These are phyloP conservation scores for Tolypocladium guangdongense DNA, from an alignment of 2,329 filamentous ascomycete genomes.

Conservation along the genomic window DNA sequence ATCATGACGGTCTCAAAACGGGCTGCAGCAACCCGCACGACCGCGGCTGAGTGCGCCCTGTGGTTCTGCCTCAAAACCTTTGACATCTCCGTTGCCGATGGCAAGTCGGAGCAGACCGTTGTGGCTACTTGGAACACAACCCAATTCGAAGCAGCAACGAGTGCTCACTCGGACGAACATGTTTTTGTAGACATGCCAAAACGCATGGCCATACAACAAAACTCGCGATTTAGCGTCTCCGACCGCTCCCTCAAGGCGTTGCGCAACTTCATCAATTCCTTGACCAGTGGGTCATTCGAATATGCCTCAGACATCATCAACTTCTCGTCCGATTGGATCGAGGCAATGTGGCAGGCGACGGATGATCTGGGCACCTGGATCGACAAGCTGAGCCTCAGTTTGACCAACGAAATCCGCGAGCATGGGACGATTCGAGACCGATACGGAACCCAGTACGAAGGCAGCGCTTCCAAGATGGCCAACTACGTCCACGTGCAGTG, in stretches of 20 bases:
- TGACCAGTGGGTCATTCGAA: constrained; percentile 20
- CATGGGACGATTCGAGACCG: constrained; percentile 13
- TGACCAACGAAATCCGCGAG: constrained; percentile 25
- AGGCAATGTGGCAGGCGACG: constrained; percentile 24
- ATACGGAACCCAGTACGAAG: constrained; percentile 12
- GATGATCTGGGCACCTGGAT: constrained; percentile 21
- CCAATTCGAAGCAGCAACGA: constrained; percentile 13
- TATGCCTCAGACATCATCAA: constrained; percentile 14
- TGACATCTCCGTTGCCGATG: constrained; percentile 16
- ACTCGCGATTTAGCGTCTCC: constrained; percentile 20
- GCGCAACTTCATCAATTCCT: constrained; percentile 18
- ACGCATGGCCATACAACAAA: constrained; percentile 12
- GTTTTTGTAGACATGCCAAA: constrained; percentile 20
- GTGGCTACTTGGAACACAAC: constrained; percentile 19
- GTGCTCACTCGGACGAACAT: constrained; percentile 16
- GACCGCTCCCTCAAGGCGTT: constrained; percentile 18
- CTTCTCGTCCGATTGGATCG: constrained; percentile 26
- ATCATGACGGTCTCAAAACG: constrained; percentile 18
- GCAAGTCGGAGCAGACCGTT: constrained; percentile 13
- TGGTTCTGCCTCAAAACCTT: constrained; percentile 27
- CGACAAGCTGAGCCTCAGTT: constrained; percentile 17
- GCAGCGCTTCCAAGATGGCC: constrained; percentile 17
- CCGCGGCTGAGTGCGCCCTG: constrained; percentile 20
- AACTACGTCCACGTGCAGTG: constrained; percentile 22
- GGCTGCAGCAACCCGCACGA: constrained; percentile 6